Evolutionary conservation across 306 rosid genomes (phyloP).

Genomic region (Urtica urens): DNA sequence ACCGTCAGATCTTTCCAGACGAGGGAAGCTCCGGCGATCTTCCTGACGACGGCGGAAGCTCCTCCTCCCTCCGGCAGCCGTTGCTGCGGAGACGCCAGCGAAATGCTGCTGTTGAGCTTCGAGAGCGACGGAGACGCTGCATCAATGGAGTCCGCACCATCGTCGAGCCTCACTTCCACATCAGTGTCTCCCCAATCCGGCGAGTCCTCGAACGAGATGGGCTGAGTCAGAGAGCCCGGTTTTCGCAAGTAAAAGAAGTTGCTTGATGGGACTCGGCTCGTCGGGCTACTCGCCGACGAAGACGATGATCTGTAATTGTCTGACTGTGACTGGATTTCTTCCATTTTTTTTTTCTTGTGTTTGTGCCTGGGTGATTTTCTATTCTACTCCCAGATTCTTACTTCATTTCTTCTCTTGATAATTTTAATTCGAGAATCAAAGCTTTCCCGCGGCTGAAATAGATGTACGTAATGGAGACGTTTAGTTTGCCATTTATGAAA

Average conservation of each 20-base stretch:
- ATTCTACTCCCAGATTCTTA: too few species aligned
- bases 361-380: too few species aligned
- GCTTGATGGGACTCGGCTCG: slow-evolving; percentile 95
- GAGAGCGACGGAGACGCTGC: slow-evolving; percentile 85
- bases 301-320: slow-evolving; percentile 93
- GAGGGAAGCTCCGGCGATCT: slow-evolving; percentile 75
- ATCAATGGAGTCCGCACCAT: slow-evolving; percentile 80
- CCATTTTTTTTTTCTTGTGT: too few species aligned
- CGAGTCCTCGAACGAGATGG: slow-evolving; percentile 96
- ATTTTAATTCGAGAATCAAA: too few species aligned
- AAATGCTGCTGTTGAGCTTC: slow-evolving; percentile 75
- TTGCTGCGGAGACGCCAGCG: slow-evolving; percentile 81
- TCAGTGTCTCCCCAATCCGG: slow-evolving; percentile 98
- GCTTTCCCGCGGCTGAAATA: too few species aligned
- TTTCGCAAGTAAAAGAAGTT: slow-evolving; percentile 90
- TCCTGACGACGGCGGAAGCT: slow-evolving; percentile 45
- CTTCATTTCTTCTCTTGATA: too few species aligned
- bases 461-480: too few species aligned
- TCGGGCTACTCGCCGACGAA: slow-evolving; percentile 95
- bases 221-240: slow-evolving; percentile 90
- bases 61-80: slow-evolving; percentile 66
- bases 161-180: slow-evolving; percentile 59
- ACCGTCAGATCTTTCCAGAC: slow-evolving; percentile 96
- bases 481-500: too few species aligned
- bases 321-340: slow-evolving; percentile 93